Conservation (phyloP, 129 eudicot species). For the Daucus carota region DNA sequence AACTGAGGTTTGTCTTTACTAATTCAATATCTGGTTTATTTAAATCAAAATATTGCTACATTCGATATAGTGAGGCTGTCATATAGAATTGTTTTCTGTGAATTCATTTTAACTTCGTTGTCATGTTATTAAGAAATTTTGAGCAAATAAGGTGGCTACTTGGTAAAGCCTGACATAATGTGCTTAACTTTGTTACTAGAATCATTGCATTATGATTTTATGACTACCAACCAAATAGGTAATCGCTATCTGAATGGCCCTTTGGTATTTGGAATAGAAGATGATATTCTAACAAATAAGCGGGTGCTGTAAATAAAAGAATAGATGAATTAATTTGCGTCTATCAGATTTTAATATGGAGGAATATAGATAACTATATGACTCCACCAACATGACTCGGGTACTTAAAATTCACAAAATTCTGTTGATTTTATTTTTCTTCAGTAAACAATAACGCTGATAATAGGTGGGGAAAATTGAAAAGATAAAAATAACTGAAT, state of each 20-base stretch:
- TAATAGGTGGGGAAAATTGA: no score
- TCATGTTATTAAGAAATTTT: background rate
- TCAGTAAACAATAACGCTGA: no score
- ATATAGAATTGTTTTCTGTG: background rate
- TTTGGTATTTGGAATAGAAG: background rate
- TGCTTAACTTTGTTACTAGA: background rate
- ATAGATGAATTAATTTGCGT: no score
- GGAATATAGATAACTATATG: no score
- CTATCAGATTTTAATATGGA: no score
- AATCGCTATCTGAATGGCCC: background rate
- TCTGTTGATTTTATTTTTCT: no score
- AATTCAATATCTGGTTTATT: background rate
- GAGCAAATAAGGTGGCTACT: background rate
- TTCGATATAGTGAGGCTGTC: background rate
- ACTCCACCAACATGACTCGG: no score
- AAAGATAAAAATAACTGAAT: no score
- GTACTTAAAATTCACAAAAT: no score
- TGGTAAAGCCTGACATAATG: background rate
- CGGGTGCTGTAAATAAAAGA: background rate
- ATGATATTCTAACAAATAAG: background rate
- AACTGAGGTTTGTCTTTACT: constrained; percentile 42
- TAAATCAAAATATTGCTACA: background rate
- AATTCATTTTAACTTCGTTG: background rate
- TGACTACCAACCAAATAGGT: background rate
- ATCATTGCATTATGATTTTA: background rate